Evolutionary conservation across 2,329 filamentous ascomycete genomes (phyloP), one percentile per base, ranked within the genome.

Genomic region (Alternaria metachromatica): DNA sequence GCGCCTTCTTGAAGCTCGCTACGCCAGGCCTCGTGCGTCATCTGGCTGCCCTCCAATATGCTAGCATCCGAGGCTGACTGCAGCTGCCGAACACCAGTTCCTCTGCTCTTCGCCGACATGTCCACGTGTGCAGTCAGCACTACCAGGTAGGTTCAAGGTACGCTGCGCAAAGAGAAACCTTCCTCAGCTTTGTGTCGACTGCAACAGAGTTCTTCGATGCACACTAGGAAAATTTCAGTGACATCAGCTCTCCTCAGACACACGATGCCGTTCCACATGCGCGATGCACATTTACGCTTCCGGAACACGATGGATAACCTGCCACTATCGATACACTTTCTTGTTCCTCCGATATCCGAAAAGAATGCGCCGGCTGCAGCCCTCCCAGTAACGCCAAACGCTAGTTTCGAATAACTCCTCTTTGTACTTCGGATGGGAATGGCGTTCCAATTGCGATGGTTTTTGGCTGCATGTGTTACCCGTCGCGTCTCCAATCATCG

Each of bases 251-350:
- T 48, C 15, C 25, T 30, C 20, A 48, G 26, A 33, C 15, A 45
- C 30, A 25, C 26, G 43, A 48, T 44, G 53, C 44, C 28, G 51
- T 33, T 55, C 50, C 50, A 45, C 30, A 49, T 25, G 48, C 18
- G 30, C 45, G 58, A 60, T 58, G 49, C 43, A 53, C 23, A 25
- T 25, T n/a, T 60, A 55, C 54, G 37, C 30, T 60, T 61, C 41
- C 51, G 55, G 63, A 60, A 48, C 44, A 41, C 33, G 45, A 46
- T 48, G 50, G 57, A 65, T 65, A 63, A 55, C 53, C 45, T 20
- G 18, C 33, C 46, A 20, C 33, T 66, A 72, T 72, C 64, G 65
- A 70, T 70, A 67, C 66, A 62, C 66, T 67, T 57, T 64, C 63
- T 33, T 56, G 59, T 65, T 70, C 64, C 63, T 50, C 58, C 62